These are phyloP conservation scores for Prinsepia uniflora DNA, from an alignment of 306 rosid species.

Conservation along the genomic window DNA sequence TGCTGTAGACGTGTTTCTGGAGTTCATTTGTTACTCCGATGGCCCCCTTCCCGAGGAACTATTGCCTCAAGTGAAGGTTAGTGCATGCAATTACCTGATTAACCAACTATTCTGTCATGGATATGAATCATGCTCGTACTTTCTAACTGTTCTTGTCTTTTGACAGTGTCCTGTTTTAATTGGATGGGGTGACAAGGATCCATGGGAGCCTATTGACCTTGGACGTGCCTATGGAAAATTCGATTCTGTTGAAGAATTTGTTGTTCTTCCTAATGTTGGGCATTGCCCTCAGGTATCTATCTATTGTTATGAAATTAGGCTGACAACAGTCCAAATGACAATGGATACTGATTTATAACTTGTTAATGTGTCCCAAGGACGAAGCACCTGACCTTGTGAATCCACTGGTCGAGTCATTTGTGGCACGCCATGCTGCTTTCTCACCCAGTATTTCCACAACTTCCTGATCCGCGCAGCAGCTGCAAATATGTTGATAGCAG, in stretches of 20 bases:
- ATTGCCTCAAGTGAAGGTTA: conserved; percentile 79
- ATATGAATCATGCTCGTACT: background rate
- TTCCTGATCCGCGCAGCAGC: conserved; percentile 28
- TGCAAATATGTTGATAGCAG: background rate
- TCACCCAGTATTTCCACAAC: conserved; percentile 27
- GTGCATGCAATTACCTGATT: conserved; percentile 16
- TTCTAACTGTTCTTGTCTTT: conserved; percentile 13
- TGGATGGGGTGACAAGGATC: conserved; percentile 99
- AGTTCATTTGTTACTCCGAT: conserved; percentile 87
- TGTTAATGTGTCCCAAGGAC: conserved; percentile 51
- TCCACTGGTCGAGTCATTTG: conserved; percentile 82
- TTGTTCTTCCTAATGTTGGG: conserved; percentile 87
- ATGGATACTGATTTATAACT: conserved; percentile 13
- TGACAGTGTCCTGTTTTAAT: conserved; percentile 82
- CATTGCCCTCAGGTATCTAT: conserved; percentile 91
- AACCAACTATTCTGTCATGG: background rate
- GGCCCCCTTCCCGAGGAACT: conserved; percentile 98
- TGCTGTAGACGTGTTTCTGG: conserved; percentile 87
- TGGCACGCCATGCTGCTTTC: conserved; percentile 71
- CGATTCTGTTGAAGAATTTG: conserved; percentile 77
- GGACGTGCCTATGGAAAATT: conserved; percentile 61
- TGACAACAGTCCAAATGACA: conserved; percentile 10
- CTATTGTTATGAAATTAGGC: background rate
- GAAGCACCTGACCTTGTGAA: conserved; percentile 95
- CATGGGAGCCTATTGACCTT: conserved; percentile 92